These are phyloP conservation scores for Suillus discolor DNA, from an alignment of 768 basidiomycete genomes.

Conservation along the genomic window DNA sequence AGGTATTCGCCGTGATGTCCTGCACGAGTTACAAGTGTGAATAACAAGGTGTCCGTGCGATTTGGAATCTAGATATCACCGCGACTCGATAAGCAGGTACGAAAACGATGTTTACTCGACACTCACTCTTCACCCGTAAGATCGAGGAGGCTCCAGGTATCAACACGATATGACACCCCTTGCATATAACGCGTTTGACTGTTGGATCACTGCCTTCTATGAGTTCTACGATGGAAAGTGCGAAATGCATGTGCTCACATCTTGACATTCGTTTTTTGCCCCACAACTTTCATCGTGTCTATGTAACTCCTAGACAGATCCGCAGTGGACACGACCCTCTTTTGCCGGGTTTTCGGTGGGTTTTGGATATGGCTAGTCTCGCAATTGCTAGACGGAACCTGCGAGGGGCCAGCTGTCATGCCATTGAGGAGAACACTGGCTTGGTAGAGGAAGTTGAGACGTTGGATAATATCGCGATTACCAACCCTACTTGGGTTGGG, in stretches of 20 bases:
- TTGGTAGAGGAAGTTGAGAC: constrained; percentile 86
- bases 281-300: constrained; percentile 66
- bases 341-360: constrained; percentile 24
- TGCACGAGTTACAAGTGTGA: constrained; percentile 63
- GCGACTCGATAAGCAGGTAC: constrained; percentile 26
- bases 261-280: constrained; percentile 74
- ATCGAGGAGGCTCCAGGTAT: constrained; percentile 68
- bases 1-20: constrained; percentile 63
- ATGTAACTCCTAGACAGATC: constrained; percentile 71
- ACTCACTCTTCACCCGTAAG: constrained; percentile 66
- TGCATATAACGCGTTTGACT: constrained; percentile 82
- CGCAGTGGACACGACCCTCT: constrained; percentile 33
- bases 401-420: constrained; percentile 26
- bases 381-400: constrained; percentile 2
- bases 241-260: constrained; percentile 52
- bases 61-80: constrained; percentile 34
- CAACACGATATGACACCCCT: constrained; percentile 62
- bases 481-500: constrained; percentile 59
- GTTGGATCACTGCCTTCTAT: constrained; percentile 63
- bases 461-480: constrained; percentile 79
- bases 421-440: constrained; percentile 65
- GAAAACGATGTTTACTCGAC: constrained; percentile 4
- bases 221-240: background rate
- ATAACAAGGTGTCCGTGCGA: constrained; percentile 57
- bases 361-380: constrained; percentile 6